Base-by-base conservation (phyloP, 805 yeast genomes). In the Candida boidinii region DNA sequence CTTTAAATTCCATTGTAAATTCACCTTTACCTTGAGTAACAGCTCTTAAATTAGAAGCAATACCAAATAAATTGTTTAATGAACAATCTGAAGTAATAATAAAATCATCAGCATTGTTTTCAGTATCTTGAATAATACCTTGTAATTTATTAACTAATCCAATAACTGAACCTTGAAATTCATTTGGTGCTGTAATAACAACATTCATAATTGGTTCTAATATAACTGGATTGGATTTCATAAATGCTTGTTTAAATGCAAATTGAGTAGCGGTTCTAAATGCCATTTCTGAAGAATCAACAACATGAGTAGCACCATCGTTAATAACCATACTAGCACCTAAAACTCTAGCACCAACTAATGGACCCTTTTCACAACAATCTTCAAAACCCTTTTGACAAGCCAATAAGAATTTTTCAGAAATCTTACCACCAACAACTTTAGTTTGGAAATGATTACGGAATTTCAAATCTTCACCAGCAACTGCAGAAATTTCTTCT, bases 11-110 rank as follows among this genome's bases (percentile, higher is more conserved):
- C 59, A 92, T 71, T 2, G 95, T 75, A 60, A 92, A 92, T 64
- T 94, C 97, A 51, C 99, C 98, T 58, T 92, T 92, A 63, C 99
- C 99, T 63, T 92, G 98, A 12, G 98, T 90, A 39, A 84, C 77
- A 15, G 98, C 97, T 69, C 99, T 81, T 54, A 92, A 70, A 17
- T 85, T 76, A 7, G 97, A 84, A 7, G 97, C 95, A 54, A 92
- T 85, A 24, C 98, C 98, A 58, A 92, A 92, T 86, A 92, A 76
- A 41, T 84, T 75, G 66, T 88, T 88, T 62, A 92, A 75, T n/a
- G 97, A 82, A 66, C 97, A 90, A 58, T 92, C 97, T 21, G 96
- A 94, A 36, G 76, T 73, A 40, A 92, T 76, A 9, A 94, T 83
- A 62, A 92, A 90, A 57, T 92, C 99, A 47, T 92, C 98, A 37